Base-by-base conservation (phyloP, 495 filamentous ascomycete species). In the Aspergillus panamensis region DNA sequence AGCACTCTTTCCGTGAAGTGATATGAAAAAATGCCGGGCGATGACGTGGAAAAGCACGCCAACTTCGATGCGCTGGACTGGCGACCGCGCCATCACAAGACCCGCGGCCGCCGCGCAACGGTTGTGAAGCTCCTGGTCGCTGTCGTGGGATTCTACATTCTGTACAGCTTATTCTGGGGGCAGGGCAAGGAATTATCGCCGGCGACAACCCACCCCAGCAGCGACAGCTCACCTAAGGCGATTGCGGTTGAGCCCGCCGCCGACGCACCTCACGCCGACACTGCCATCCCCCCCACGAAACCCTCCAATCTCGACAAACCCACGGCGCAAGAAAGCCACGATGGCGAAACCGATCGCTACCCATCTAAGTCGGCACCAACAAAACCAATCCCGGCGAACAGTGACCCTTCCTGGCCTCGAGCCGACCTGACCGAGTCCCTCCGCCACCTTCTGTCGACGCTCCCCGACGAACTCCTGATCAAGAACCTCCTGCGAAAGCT, bases 391-490 rank as follows among this genome's bases (percentile, higher is more conserved):
- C 8, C 35, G 3, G 35, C 14, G 3, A 39, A n/a, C 0, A 0
- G 16, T 14, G 42, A 45, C 12, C 35, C 50, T 6, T 2, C 14
- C 9, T 40, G 35, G 50, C 35, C 35, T 12, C 35, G 10, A 40
- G 8, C 50, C 19, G 50, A 55, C n/a, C 8, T 55, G 1, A 37
- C 12, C 17, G 3, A 39, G 21, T 51, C 55, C 7, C 51, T 62
- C 8, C 32, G 21, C 16, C 29, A 21, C 1, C 25, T 62, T 0
- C 20, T 62, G 19, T 8, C 47, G 10, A 2, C 56, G 0, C 37
- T 59, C 3, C 57, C 61, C 21, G 61, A 63, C 40, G 51, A 59
- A 19, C 20, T 49, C 0, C 61, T 53, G 10, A 12, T 50, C 16
- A 17, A 43, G 17, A 43, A 16, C 13, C 52, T 66, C 0, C 25